These are phyloP conservation scores for Solanum verrucosum DNA, from an alignment of 257 asterid genomes.

Conservation along the genomic window DNA sequence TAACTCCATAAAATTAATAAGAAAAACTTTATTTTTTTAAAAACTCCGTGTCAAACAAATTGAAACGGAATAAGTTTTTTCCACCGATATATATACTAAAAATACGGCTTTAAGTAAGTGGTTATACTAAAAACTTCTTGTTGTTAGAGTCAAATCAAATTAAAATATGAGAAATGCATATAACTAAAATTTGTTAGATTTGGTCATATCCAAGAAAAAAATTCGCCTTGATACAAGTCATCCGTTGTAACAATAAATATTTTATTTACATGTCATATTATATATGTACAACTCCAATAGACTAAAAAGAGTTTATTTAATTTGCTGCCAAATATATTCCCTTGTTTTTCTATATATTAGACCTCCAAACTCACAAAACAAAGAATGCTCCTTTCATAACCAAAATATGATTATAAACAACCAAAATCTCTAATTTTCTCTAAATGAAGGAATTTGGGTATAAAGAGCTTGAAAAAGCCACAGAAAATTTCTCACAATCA, in stretches of 20 bases:
- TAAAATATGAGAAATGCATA: not conserved
- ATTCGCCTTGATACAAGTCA: not conserved
- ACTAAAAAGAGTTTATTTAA: not conserved
- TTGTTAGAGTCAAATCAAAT: not conserved
- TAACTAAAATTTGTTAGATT: not conserved
- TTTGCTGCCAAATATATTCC: not conserved
- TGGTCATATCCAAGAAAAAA: not conserved
- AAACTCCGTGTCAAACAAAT: not conserved
- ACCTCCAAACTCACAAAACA: not conserved
- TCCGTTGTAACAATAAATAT: not conserved
- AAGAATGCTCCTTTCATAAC: not conserved
- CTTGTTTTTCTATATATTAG: not conserved
- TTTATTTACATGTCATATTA: not conserved
- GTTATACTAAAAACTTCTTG: not conserved
- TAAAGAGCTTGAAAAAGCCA: conserved; percentile 41
- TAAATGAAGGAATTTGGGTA: conserved; percentile 17
- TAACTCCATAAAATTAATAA: accelerated
- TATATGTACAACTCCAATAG: not conserved
- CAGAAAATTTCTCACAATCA: conserved; percentile 43
- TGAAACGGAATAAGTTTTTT: not conserved
- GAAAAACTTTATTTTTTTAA: not conserved
- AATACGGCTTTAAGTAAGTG: not conserved
- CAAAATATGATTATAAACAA: not conserved
- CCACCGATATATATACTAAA: not conserved
- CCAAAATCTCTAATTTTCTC: conserved; percentile 13